A percentile compares a stretch with the other conserved stretches of the same genome.
Evolutionary conservation across 1,139 yeast species (phyloP).

Genomic region (Nakaseomyces bracarensis): DNA sequence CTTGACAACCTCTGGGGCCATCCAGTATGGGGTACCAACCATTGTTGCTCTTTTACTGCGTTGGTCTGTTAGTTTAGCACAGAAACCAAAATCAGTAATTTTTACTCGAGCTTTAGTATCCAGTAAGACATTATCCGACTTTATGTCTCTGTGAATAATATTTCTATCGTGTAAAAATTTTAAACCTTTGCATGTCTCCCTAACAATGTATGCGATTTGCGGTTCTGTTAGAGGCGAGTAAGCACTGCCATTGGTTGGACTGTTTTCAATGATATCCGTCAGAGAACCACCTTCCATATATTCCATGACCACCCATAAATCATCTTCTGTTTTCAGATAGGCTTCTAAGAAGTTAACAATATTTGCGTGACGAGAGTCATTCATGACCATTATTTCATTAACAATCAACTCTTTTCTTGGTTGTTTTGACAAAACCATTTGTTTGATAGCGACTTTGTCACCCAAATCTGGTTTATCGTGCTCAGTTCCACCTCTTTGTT

Average conservation of each 20-base stretch:
- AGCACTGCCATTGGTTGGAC: constrained; percentile 36
- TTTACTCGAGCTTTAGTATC: constrained; percentile 82
- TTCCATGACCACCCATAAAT: constrained; percentile 86
- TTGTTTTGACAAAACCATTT: constrained; percentile 84
- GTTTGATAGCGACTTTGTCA: constrained; percentile 71
- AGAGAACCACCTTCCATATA: constrained; percentile 82
- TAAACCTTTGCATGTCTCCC: constrained; percentile 81
- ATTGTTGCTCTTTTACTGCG: constrained; percentile 88
- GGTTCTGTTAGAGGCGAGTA: constrained; percentile 42
- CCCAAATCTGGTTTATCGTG: constrained; percentile 35
- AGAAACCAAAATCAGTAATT: constrained; percentile 93
- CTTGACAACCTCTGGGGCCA: constrained; percentile 97
- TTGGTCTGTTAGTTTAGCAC: constrained; percentile 88
- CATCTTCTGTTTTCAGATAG: constrained; percentile 53
- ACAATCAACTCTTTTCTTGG: constrained; percentile 88
- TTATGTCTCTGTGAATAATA: constrained; percentile 89
- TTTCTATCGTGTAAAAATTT: constrained; percentile 83
- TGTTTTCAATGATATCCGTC: constrained; percentile 77
- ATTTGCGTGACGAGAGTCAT: constrained; percentile 78
- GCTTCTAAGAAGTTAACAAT: constrained; percentile 88
- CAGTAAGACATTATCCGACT: constrained; percentile 81
- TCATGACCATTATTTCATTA: constrained; percentile 89
- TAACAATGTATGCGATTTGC: constrained; percentile 82
- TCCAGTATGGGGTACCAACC: constrained; percentile 99
- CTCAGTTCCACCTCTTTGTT: constrained; percentile 10